These are phyloP conservation scores for Grosmannia huntii DNA, from an alignment of 2,329 filamentous ascomycete species.

Conservation along the genomic window DNA sequence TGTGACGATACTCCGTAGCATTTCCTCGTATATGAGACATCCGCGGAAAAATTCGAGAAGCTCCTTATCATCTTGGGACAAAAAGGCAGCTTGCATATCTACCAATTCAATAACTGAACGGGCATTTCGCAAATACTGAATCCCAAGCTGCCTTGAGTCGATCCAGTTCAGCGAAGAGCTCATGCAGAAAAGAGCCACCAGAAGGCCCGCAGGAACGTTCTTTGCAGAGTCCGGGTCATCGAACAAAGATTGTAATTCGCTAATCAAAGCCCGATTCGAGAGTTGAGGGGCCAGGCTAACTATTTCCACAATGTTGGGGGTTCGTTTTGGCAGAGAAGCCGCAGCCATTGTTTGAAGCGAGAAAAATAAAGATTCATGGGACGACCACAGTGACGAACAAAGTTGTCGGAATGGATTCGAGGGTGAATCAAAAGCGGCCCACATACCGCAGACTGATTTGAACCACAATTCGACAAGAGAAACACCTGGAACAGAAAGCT, in stretches of 20 bases:
- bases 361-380: conserved; percentile 24
- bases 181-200: conserved; percentile 26
- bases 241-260: conserved; percentile 19
- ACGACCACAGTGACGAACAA: conserved; percentile 23
- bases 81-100: conserved; percentile 1
- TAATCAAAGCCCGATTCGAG: conserved; percentile 22
- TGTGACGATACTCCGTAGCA: conserved; percentile 24
- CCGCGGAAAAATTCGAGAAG: conserved; percentile 25
- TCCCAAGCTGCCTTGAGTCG: conserved; percentile 17
- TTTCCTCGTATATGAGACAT: conserved; percentile 26
- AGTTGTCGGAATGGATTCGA: conserved; percentile 25
- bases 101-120: conserved; percentile 12
- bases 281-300: conserved; percentile 21
- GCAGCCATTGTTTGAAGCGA: conserved; percentile 29
- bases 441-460: conserved; percentile 25
- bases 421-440: conserved; percentile 28
- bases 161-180: conserved; percentile 28
- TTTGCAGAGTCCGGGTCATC: background rate
- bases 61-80: conserved; percentile 15
- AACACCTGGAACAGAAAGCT: conserved; percentile 5
- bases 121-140: conserved; percentile 14
- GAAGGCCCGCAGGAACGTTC: conserved; percentile 20
- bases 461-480: conserved; percentile 27
- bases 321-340: conserved; percentile 20
- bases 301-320: conserved; percentile 24